Percentiles rank a stretch among this genome's conserved stretches.
Conservation (phyloP, 768 basidiomycete genomes). For the Tricholoma hemisulphureum region DNA sequence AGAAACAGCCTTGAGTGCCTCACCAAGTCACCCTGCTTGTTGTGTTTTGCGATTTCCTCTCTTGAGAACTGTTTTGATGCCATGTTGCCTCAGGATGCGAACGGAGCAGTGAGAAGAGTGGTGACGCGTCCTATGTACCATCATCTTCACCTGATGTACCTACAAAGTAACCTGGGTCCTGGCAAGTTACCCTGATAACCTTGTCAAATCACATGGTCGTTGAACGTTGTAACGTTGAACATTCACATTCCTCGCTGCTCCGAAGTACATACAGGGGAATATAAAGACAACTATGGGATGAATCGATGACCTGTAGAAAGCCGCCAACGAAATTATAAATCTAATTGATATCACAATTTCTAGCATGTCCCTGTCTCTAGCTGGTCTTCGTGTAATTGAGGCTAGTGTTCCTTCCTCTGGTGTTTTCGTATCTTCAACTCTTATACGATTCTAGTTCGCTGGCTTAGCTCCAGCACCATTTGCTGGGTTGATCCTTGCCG, state of each 20-base stretch:
- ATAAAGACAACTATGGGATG: too few relatives aligned
- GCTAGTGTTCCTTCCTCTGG: constrained; percentile 6
- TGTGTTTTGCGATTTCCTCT: constrained; percentile 59
- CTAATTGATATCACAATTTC: too few relatives aligned
- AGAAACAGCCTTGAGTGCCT: constrained; percentile 16
- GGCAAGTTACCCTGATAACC: too few relatives aligned
- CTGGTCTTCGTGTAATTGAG: constrained; percentile 25
- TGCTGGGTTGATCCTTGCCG: constrained; percentile 72
- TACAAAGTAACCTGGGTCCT: constrained; percentile 17
- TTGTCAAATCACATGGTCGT: too few relatives aligned
- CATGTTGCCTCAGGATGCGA: constrained; percentile 14
- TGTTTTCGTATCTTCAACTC: not conserved
- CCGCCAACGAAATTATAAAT: too few relatives aligned
- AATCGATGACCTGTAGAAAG: too few relatives aligned
- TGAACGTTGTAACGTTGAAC: too few relatives aligned
- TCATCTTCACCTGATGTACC: constrained; percentile 24
- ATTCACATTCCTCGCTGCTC: too few relatives aligned
- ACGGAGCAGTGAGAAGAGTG: not conserved
- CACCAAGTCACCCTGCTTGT: constrained; percentile 73
- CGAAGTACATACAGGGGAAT: too few relatives aligned
- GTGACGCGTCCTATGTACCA: constrained; percentile 24
- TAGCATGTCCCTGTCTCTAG: constrained; percentile 24
- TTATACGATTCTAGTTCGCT: constrained; percentile 53
- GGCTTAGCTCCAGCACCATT: constrained; percentile 83
- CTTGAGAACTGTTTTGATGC: constrained; percentile 32